These are phyloP conservation scores for Chlorella variabilis DNA, from an alignment of 163 green algal genomes.

Conservation along the genomic window DNA sequence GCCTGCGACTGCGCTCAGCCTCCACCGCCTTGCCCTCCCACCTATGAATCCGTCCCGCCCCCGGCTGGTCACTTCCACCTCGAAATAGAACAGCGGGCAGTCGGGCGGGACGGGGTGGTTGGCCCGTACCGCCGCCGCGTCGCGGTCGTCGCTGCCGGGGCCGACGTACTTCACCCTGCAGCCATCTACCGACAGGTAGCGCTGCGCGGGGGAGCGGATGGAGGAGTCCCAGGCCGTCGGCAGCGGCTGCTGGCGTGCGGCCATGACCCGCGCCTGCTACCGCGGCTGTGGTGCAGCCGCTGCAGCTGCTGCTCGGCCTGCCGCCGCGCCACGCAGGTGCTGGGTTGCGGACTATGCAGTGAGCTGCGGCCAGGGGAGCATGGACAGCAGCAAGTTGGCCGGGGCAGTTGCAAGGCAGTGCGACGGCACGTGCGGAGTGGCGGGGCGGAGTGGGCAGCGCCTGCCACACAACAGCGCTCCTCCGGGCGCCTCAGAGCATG, in stretches of 20 bases:
- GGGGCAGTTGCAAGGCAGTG: too few species aligned
- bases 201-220: conserved; percentile 10
- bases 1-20: too few species aligned
- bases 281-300: too few species aligned
- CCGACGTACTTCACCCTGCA: conserved; percentile 41
- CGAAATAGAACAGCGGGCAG: conserved; percentile 85
- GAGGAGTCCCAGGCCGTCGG: conserved; percentile 25
- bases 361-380: too few species aligned
- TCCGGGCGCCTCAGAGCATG: too few species aligned
- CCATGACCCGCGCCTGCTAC: not conserved
- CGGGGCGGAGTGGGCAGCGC: too few species aligned
- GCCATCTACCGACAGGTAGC: conserved; percentile 48
- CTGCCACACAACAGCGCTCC: too few species aligned
- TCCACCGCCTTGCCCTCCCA: too few species aligned
- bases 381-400: too few species aligned
- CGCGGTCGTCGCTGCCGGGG: conserved; percentile 72
- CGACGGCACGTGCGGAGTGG: too few species aligned
- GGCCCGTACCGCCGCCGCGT: conserved; percentile 79
- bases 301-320: not conserved
- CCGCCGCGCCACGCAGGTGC: too few species aligned
- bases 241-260: not conserved
- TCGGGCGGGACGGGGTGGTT: conserved; percentile 74
- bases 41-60: conserved; percentile 67
- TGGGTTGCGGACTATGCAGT: too few species aligned
- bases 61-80: conserved; percentile 72